Evolutionary conservation across 2,329 filamentous ascomycete genomes (phyloP).

Genomic region (Microsporum audouinii): DNA sequence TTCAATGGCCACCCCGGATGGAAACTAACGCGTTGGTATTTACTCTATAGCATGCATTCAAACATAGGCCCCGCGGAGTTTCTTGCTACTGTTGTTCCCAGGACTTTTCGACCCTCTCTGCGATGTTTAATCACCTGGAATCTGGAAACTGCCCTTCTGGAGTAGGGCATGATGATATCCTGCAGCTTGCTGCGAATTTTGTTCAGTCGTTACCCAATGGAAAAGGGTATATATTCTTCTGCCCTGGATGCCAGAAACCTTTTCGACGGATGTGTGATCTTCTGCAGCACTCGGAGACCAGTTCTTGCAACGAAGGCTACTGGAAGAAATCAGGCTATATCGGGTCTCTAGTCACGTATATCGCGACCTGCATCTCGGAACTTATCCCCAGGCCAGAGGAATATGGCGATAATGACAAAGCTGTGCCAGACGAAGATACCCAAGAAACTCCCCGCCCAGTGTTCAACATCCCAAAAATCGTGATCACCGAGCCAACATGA

Average conservation of each 20-base stretch:
- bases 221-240: slow-evolving; percentile 11
- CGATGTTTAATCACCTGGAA: slow-evolving; percentile 18
- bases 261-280: slow-evolving; percentile 16
- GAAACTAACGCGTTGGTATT: not conserved
- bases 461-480: not conserved
- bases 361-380: slow-evolving; percentile 7
- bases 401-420: not conserved
- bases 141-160: slow-evolving; percentile 15
- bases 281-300: slow-evolving; percentile 17
- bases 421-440: not conserved
- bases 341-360: slow-evolving; percentile 12
- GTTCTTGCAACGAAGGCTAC: slow-evolving; percentile 14
- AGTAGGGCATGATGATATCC: slow-evolving; percentile 10
- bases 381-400: not conserved
- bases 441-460: not conserved
- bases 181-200: slow-evolving; percentile 10
- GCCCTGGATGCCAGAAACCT: slow-evolving; percentile 11
- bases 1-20: not conserved
- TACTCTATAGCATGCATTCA: slow-evolving; percentile 11
- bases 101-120: slow-evolving; percentile 14
- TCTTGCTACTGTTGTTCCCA: slow-evolving; percentile 14
- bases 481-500: not conserved
- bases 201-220: not conserved
- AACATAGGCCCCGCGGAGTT: slow-evolving; percentile 14
- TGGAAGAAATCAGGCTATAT: slow-evolving; percentile 8